Percentiles rank a stretch among this genome's conserved stretches.
Evolutionary conservation across 2,329 filamentous ascomycete species (phyloP).

Genomic region (Fusarium sublunatum): DNA sequence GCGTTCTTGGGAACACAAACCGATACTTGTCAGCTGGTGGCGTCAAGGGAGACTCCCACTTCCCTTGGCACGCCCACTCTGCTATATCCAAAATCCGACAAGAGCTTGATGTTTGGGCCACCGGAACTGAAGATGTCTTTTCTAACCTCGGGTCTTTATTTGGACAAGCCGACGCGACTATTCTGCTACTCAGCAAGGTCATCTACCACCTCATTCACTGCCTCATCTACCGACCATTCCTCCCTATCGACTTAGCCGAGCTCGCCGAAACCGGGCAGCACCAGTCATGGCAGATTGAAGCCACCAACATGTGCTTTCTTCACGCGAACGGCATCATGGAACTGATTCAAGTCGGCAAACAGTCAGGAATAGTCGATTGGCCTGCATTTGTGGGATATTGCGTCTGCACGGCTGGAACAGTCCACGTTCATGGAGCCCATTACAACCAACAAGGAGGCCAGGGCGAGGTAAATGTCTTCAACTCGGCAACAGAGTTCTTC

Average conservation of each 20-base stretch:
- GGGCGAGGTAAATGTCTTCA: slow-evolving; percentile 71
- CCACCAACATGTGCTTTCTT: slow-evolving; percentile 85
- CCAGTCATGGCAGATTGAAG: slow-evolving; percentile 92
- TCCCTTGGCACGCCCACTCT: slow-evolving; percentile 89
- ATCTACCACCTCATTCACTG: slow-evolving; percentile 90
- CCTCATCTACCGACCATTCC: slow-evolving; percentile 85
- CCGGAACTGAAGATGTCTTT: slow-evolving; percentile 82
- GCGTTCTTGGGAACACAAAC: slow-evolving; percentile 85
- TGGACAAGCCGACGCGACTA: slow-evolving; percentile 80
- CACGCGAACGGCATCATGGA: slow-evolving; percentile 91
- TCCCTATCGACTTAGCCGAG: slow-evolving; percentile 85
- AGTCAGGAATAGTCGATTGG: slow-evolving; percentile 82
- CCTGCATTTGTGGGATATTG: slow-evolving; percentile 89
- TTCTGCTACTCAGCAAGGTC: slow-evolving; percentile 83
- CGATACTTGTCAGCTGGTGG: slow-evolving; percentile 86
- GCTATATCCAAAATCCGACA: slow-evolving; percentile 87
- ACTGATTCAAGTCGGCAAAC: slow-evolving; percentile 80
- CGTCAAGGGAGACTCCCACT: slow-evolving; percentile 89
- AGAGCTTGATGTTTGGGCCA: slow-evolving; percentile 86
- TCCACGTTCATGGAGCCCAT: slow-evolving; percentile 87
- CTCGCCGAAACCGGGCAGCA: slow-evolving; percentile 83
- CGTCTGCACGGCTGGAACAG: slow-evolving; percentile 85
- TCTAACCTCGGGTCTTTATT: slow-evolving; percentile 80
- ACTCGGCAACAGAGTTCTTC: slow-evolving; percentile 74
- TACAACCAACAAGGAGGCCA: slow-evolving; percentile 68